Conservation (phyloP, 116 monocot genomes). For the Cymodocea nodosa region DNA sequence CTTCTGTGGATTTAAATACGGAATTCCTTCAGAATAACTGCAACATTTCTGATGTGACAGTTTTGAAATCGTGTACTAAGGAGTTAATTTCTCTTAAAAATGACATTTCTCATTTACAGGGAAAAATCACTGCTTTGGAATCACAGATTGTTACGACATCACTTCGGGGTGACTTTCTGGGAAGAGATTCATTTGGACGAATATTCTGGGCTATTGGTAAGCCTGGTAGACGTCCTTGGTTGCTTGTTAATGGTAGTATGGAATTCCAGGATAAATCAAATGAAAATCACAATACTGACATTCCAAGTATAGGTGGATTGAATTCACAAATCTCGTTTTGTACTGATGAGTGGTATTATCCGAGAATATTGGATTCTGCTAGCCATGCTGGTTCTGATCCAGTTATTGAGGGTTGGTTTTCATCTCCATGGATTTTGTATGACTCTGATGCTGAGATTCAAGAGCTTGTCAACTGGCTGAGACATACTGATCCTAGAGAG, state of each 20-base stretch:
- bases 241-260: constrained; percentile 61
- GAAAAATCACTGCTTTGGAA: constrained; percentile 52
- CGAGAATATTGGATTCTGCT: neutral
- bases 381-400: constrained; percentile 8
- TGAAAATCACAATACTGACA: neutral
- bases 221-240: constrained; percentile 58
- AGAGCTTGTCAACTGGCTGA: constrained; percentile 62
- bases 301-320: neutral
- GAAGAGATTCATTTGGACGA: constrained; percentile 73
- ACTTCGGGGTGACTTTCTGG: constrained; percentile 71
- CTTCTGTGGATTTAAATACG: constrained; percentile 12
- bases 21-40: constrained; percentile 7
- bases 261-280: constrained; percentile 4
- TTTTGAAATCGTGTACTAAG: constrained; percentile 16
- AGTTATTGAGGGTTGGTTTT: constrained; percentile 4
- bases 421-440: constrained; percentile 38
- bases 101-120: constrained; percentile 61
- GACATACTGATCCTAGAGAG: constrained; percentile 57
- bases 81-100: constrained; percentile 43
- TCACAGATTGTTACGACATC: constrained; percentile 56
- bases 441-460: constrained; percentile 65
- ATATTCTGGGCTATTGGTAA: constrained; percentile 74
- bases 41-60: constrained; percentile 8
- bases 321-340: neutral
- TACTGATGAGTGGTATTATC: neutral